phyloP scores from a whole-genome alignment of 768 basidiomycete species.

The Boletus edulis region DNA sequence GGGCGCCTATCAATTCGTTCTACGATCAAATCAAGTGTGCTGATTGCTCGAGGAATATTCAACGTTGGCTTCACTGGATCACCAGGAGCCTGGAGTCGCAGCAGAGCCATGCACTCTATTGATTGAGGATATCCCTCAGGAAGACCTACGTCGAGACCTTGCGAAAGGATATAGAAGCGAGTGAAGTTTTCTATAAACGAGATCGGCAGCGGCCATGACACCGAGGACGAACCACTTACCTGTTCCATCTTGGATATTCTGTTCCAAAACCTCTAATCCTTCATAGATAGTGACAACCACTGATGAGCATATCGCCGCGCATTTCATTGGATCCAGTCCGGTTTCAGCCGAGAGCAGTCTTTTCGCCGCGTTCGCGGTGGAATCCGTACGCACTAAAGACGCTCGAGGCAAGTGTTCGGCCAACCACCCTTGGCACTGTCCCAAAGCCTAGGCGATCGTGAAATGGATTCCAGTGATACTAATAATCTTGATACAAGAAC shows the following conservation, averaged over 20 bases:
- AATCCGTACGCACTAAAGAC: conserved; percentile 53
- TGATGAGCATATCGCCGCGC: conserved; percentile 75
- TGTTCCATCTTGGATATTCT: conserved; percentile 61
- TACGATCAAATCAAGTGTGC: conserved; percentile 41
- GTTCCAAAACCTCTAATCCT: conserved; percentile 57
- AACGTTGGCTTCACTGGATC: not conserved
- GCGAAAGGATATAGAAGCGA: conserved; percentile 61
- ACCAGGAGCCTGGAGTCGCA: conserved; percentile 32
- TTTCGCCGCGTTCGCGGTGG: conserved; percentile 72
- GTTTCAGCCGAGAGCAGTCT: conserved; percentile 28
- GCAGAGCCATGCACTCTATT: conserved; percentile 32
- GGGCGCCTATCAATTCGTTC: conserved; percentile 68
- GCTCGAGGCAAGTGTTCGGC: conserved; percentile 50
- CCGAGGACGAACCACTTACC: conserved; percentile 3
- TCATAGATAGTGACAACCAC: conserved; percentile 58
- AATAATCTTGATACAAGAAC: conserved; percentile 9
- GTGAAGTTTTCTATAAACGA: conserved; percentile 57
- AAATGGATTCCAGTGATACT: not conserved
- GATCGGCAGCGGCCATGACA: not conserved
- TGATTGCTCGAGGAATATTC: conserved; percentile 26
- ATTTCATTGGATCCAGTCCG: conserved; percentile 42
- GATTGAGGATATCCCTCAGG: conserved; percentile 25
- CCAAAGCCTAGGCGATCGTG: conserved; percentile 54
- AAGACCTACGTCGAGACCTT: conserved; percentile 30
- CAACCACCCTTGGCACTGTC: conserved; percentile 73